Evolutionary conservation across 768 basidiomycete species (phyloP).

Genomic region (Cystofilobasidium bisporidii): DNA sequence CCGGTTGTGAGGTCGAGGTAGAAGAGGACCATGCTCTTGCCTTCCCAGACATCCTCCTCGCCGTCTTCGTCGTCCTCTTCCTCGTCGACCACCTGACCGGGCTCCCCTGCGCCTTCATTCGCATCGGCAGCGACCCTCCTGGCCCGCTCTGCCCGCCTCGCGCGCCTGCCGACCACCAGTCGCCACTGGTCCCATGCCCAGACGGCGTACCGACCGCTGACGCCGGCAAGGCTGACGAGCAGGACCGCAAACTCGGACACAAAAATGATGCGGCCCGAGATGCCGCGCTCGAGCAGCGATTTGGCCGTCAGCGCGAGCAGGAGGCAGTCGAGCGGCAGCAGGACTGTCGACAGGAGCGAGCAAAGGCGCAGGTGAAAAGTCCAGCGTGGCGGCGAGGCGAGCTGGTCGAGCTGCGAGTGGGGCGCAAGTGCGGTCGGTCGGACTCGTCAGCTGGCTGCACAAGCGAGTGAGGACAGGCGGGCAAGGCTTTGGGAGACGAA

Average conservation of each 20-base stretch:
- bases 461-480: too few relatives aligned
- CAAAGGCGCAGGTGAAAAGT: constrained; percentile 62
- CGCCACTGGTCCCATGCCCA: constrained; percentile 68
- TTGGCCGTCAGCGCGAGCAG: constrained; percentile 59
- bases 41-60: constrained; percentile 57
- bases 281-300: constrained; percentile 51
- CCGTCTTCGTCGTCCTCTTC: constrained; percentile 5
- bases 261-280: constrained; percentile 88
- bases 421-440: too few relatives aligned
- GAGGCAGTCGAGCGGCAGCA: constrained; percentile 66
- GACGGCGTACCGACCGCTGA: constrained; percentile 61
- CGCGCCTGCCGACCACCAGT: constrained; percentile 60
- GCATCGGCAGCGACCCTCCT: constrained; percentile 45
- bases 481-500: constrained; percentile 40
- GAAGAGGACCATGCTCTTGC: constrained; percentile 94
- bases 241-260: constrained; percentile 93
- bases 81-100: constrained; percentile 2
- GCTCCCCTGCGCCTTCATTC: not conserved
- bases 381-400: constrained; percentile 43
- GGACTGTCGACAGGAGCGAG: constrained; percentile 51
- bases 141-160: constrained; percentile 32
- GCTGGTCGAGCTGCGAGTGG: constrained; percentile 99
- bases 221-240: constrained; percentile 60
- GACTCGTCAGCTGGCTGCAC: too few relatives aligned
- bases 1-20: constrained; percentile 88